Base-by-base conservation (phyloP, 257 asterid species). In the Solanum chilense region DNA sequence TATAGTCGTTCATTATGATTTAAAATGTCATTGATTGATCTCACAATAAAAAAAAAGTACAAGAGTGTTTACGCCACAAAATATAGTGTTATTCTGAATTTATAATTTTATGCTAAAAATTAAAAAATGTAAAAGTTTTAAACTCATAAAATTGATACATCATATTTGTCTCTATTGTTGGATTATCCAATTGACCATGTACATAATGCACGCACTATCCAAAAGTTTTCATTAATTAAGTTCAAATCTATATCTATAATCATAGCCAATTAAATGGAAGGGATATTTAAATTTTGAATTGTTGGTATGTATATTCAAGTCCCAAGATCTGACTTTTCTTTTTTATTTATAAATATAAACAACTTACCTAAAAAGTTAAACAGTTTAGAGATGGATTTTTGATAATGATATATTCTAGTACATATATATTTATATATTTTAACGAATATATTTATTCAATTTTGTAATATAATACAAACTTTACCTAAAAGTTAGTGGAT, bases 351-450 rank as follows among this genome's bases (percentile, higher is more conserved):
- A 20, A 56, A 56, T 7, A 20, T 18, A 20, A 69, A 9, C 12
- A 69, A 29, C 2, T 29, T 1, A 15, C 0, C 3, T 68, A 27
- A 13, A 27, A 68, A 35, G 39, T 35, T 35, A 35, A 35, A 35
- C 1, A 4, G 0, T 35, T 5, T 35, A 35, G 0, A 35, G 7
- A 35, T 35, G 0, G 7, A 35, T 5, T 35, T 35, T 35, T 5
- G 39, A 35, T 35, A 5, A 35, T 5, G 1, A 5, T 35, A 35
- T 35, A 35, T 35, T 35, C 5, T 35, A 35, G 5, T 35, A 35
- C 1, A 35, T 35, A 35, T 5, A 1, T 35, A 35, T 35, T 35
- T 35, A 5, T 35, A 35, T 35, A 35, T 35, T 4, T 35, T 35
- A 35, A 35, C 39, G 6, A 35, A 35, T 35, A 35, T 35, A 35